These are phyloP conservation scores for Anastatica hierochuntica DNA, from an alignment of 345 rosid genomes.

Conservation along the genomic window DNA sequence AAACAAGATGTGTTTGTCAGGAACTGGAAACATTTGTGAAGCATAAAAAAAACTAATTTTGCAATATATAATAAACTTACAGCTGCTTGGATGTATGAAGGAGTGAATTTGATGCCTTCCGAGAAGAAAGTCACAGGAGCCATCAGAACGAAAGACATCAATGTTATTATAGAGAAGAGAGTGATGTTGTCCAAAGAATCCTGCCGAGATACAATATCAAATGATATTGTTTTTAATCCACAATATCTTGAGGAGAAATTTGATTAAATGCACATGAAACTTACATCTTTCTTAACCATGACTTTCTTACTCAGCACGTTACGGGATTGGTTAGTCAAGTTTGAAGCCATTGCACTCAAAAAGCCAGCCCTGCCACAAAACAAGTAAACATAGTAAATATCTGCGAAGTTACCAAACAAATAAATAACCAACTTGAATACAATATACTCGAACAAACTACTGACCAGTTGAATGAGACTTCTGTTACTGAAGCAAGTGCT, in stretches of 20 bases:
- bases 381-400: background rate
- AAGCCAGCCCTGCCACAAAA: slow-evolving; percentile 61
- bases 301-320: slow-evolving; percentile 90
- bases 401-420: background rate
- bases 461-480: slow-evolving; percentile 94
- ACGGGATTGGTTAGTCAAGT: slow-evolving; percentile 77
- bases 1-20: slow-evolving; percentile 18
- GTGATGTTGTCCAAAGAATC: slow-evolving; percentile 95
- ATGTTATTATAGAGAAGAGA: slow-evolving; percentile 91
- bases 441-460: slow-evolving; percentile 2
- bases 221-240: too few species aligned
- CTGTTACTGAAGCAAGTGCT: slow-evolving; percentile 81
- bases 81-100: slow-evolving; percentile 66
- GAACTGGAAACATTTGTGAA: background rate
- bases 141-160: slow-evolving; percentile 76
- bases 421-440: background rate
- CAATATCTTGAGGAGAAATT: too few species aligned
- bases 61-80: slow-evolving; percentile 67
- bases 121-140: slow-evolving; percentile 71
- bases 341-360: slow-evolving; percentile 90
- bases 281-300: slow-evolving; percentile 95
- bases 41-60: too few species aligned
- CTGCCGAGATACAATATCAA: slow-evolving; percentile 34
- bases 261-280: too few species aligned
- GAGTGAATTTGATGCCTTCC: slow-evolving; percentile 92